phyloP scores from a whole-genome alignment of 495 filamentous ascomycete species.

The Jackrogersella multiformis region DNA sequence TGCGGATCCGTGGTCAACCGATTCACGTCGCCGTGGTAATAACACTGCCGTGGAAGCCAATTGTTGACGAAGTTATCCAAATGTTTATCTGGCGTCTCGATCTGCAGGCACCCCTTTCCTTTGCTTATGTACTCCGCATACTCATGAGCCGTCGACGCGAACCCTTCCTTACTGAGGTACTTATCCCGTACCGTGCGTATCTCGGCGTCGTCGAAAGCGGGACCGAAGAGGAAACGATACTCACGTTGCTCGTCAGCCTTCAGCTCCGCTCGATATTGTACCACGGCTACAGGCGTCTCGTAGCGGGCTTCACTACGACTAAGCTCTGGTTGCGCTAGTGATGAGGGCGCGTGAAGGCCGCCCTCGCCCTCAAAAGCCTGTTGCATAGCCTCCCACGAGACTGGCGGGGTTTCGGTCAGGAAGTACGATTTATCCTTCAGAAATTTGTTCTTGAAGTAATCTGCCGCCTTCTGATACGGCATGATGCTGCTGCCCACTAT shows the following conservation, averaged over 20 bases:
- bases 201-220: conserved; percentile 62
- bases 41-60: conserved; percentile 66
- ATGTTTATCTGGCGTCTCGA: conserved; percentile 63
- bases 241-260: conserved; percentile 51
- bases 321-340: conserved; percentile 50
- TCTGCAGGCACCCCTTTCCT: conserved; percentile 60
- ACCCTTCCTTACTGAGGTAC: conserved; percentile 61
- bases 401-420: conserved; percentile 60
- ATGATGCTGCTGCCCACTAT: conserved; percentile 61
- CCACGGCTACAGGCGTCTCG: conserved; percentile 63
- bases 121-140: conserved; percentile 60
- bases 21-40: conserved; percentile 67
- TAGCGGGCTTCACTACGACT: conserved; percentile 60
- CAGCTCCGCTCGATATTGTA: conserved; percentile 61
- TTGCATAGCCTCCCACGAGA: conserved; percentile 63
- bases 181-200: conserved; percentile 55
- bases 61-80: conserved; percentile 68
- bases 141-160: conserved; percentile 52
- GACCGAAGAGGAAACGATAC: conserved; percentile 65
- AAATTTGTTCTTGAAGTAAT: conserved; percentile 66
- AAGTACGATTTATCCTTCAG: conserved; percentile 68
- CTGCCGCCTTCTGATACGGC: conserved; percentile 64
- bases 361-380: conserved; percentile 65
- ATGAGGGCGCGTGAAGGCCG: conserved; percentile 61
- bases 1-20: conserved; percentile 67